A percentile compares a stretch with the other conserved stretches of the same genome.
phyloP scores from a whole-genome alignment of 75 land plant species.

The Cryptomeria japonica region DNA sequence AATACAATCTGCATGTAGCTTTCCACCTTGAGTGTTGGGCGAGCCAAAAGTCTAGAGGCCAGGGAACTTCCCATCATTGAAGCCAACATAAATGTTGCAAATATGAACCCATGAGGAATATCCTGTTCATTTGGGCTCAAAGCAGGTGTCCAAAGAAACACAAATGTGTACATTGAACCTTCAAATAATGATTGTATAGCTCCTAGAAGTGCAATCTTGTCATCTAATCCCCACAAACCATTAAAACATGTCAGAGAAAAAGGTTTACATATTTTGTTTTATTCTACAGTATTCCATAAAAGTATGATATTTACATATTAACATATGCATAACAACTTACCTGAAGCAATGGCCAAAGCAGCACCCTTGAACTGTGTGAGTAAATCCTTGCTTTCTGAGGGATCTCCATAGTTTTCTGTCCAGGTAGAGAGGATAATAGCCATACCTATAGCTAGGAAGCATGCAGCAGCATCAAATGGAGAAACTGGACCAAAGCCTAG shows the following conservation, averaged over 20 bases:
- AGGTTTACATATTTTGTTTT: neutral
- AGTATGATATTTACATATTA: neutral
- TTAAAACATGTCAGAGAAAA: neutral
- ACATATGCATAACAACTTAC: constrained; percentile 26
- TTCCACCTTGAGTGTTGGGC: constrained; percentile 62
- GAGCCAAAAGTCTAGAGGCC: constrained; percentile 86
- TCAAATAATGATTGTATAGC: constrained; percentile 98
- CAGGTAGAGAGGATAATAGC: constrained; percentile 79
- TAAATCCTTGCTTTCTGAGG: constrained; percentile 84
- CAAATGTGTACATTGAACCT: constrained; percentile 99
- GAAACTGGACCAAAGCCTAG: constrained; percentile 89
- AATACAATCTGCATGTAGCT: constrained; percentile 95
- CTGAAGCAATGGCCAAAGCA: constrained; percentile 93
- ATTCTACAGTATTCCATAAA: neutral
- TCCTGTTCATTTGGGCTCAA: constrained; percentile 90
- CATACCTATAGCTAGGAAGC: constrained; percentile 92
- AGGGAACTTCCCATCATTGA: constrained; percentile 97
- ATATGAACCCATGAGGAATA: constrained; percentile 97
- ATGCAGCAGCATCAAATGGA: constrained; percentile 94
- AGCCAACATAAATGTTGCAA: constrained; percentile 97
- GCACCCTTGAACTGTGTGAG: constrained; percentile 83
- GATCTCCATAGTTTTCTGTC: constrained; percentile 94
- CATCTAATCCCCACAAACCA: constrained; percentile 56
- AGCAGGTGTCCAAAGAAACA: constrained; percentile 98
- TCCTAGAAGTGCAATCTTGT: constrained; percentile 94